Evolutionary conservation across 768 basidiomycete genomes (phyloP).

Genomic region (Ramaria sp.): DNA sequence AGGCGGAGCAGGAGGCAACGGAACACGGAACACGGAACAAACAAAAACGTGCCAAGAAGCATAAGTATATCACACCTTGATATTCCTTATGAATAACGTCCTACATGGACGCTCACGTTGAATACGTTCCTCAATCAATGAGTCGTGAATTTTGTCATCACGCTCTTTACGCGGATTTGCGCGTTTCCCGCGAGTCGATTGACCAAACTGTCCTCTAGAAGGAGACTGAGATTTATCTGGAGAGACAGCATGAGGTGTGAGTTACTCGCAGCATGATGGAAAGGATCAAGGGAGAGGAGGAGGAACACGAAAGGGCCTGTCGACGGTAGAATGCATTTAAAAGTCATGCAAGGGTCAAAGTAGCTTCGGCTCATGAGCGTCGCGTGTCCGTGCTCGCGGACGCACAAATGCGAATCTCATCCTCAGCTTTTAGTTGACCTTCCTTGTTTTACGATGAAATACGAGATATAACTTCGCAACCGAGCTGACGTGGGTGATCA

Average conservation of each 20-base stretch:
- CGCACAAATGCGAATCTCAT: background rate
- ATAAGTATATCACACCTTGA: constrained; percentile 63
- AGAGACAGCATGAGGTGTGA: background rate
- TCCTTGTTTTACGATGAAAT: background rate
- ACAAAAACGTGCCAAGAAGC: background rate
- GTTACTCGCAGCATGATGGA: background rate
- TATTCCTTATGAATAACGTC: constrained; percentile 94
- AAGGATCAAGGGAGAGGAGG: constrained; percentile 2
- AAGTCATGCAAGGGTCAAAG: too few species aligned
- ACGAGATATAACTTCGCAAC: background rate
- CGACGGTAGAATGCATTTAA: background rate
- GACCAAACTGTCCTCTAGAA: constrained; percentile 1
- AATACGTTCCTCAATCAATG: constrained; percentile 89
- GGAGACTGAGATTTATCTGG: constrained; percentile 8
- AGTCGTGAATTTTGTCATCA: constrained; percentile 85
- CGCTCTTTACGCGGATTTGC: constrained; percentile 49
- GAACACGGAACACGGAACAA: background rate
- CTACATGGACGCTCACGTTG: constrained; percentile 91
- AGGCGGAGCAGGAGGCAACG: background rate
- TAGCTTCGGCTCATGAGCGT: too few species aligned
- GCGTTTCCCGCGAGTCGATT: constrained; percentile 2
- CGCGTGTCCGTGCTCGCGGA: background rate
- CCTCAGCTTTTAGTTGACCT: background rate
- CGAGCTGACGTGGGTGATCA: background rate
- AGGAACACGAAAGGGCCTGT: constrained; percentile 5